These are phyloP conservation scores for Mycosarcoma mackinlayi DNA, from an alignment of 1,284 basidiomycete species.

Conservation along the genomic window DNA sequence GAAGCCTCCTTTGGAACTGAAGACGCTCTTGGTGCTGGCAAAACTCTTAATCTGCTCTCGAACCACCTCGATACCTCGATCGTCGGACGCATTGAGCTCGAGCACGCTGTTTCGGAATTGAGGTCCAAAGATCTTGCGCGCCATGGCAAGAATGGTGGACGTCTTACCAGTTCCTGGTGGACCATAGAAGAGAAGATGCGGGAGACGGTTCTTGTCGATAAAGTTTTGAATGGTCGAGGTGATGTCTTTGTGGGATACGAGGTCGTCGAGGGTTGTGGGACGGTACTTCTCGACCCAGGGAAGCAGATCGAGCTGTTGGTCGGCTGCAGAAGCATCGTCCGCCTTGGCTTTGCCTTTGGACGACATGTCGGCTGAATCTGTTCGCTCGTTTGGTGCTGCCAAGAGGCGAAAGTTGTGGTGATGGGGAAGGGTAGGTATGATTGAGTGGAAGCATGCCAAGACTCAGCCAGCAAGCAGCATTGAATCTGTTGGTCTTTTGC, in stretches of 20 bases:
- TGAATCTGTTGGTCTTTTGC: conserved; percentile 35
- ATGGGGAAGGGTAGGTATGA: not conserved
- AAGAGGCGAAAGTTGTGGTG: not conserved
- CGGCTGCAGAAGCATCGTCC: conserved; percentile 15
- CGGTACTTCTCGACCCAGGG: conserved; percentile 68
- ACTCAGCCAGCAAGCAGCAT: conserved; percentile 8
- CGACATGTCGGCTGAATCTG: conserved; percentile 10
- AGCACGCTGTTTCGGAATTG: conserved; percentile 87
- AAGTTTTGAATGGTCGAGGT: conserved; percentile 74
- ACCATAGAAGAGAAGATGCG: conserved; percentile 96
- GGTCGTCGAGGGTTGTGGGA: conserved; percentile 62
- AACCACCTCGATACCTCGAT: conserved; percentile 97
- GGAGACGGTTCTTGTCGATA: conserved; percentile 91
- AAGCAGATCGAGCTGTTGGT: conserved; percentile 36
- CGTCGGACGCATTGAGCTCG: conserved; percentile 98
- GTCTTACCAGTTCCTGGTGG: conserved; percentile 98
- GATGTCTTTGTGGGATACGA: conserved; percentile 67
- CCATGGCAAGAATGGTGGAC: conserved; percentile 95
- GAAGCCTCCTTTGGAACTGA: conserved; percentile 73
- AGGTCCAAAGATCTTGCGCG: conserved; percentile 88
- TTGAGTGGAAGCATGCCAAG: too few species aligned
- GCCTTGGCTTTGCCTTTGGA: conserved; percentile 49
- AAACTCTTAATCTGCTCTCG: conserved; percentile 99
- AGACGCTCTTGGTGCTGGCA: conserved; percentile 90
- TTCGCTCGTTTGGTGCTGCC: not conserved